phyloP scores from a whole-genome alignment of 2,329 filamentous ascomycete genomes.

The Aspergillus fijiensis region DNA sequence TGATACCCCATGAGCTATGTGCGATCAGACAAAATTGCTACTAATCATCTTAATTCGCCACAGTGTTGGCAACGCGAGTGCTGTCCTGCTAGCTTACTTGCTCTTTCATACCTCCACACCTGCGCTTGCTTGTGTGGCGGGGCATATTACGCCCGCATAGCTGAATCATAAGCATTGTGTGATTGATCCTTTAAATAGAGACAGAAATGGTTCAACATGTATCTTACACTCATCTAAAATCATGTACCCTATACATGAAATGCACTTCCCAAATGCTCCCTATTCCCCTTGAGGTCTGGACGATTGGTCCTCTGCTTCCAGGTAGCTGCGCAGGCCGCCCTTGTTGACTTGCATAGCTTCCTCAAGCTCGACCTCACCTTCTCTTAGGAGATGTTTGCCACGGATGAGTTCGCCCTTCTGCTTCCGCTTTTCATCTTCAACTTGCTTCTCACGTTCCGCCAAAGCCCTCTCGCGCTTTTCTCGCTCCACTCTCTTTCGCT shows the following conservation, averaged over 20 bases:
- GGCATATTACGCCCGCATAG: background rate
- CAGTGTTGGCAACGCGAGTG: constrained; percentile 3
- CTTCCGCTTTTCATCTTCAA: constrained; percentile 45
- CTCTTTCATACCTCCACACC: background rate
- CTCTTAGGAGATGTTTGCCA: constrained; percentile 43
- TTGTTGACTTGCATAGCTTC: constrained; percentile 46
- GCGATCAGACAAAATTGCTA: constrained; percentile 19
- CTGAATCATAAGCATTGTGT: background rate
- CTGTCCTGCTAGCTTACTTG: background rate
- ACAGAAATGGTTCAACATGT: constrained; percentile 10
- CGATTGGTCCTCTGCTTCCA: constrained; percentile 30
- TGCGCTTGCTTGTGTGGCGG: background rate
- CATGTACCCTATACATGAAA: constrained; percentile 2
- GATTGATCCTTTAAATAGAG: background rate
- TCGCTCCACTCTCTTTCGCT: constrained; percentile 42
- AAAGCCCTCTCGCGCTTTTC: constrained; percentile 47
- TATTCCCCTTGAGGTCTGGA: constrained; percentile 3
- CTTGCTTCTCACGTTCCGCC: constrained; percentile 43
- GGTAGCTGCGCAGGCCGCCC: constrained; percentile 43
- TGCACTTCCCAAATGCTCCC: constrained; percentile 2
- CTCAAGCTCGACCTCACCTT: constrained; percentile 46
- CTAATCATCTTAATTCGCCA: constrained; percentile 15
- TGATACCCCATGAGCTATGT: constrained; percentile 37
- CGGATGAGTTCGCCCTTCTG: constrained; percentile 41
- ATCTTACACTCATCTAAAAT: constrained; percentile 9